phyloP scores from a whole-genome alignment of 306 rosid genomes.

The Trifolium subterraneum region DNA sequence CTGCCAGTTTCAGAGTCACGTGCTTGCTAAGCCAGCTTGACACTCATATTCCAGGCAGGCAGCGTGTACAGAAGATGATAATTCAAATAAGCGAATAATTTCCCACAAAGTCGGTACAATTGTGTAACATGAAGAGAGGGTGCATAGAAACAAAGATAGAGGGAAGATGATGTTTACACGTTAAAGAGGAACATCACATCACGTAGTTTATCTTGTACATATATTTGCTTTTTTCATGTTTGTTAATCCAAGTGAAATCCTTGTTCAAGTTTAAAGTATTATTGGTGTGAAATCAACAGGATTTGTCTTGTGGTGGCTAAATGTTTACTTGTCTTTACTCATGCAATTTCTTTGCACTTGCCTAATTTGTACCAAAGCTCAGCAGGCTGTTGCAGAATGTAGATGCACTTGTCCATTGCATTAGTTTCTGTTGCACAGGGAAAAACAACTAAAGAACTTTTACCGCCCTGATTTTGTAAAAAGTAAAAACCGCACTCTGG shows the following conservation, averaged over 20 bases:
- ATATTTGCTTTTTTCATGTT: conserved; percentile 28
- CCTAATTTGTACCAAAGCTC: conserved; percentile 2
- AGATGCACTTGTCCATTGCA: background rate
- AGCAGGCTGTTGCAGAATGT: background rate
- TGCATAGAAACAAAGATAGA: conserved; percentile 37
- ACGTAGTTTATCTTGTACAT: conserved; percentile 46
- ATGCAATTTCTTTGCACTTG: conserved; percentile 27
- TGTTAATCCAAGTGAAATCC: conserved; percentile 45
- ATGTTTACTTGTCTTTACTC: conserved; percentile 7
- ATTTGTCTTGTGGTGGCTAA: conserved; percentile 32
- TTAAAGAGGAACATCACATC: conserved; percentile 40
- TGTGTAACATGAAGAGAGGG: conserved; percentile 61
- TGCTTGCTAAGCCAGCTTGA: conserved; percentile 67
- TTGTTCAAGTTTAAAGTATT: conserved; percentile 40
- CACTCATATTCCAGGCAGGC: conserved; percentile 37
- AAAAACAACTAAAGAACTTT: background rate
- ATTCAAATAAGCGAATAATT: conserved; percentile 51
- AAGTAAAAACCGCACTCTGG: too few species aligned
- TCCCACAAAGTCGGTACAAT: conserved; percentile 48
- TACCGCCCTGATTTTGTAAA: background rate
- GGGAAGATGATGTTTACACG: conserved; percentile 45
- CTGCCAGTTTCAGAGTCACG: conserved; percentile 86
- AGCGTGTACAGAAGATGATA: conserved; percentile 52
- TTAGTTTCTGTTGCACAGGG: background rate
- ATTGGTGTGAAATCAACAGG: conserved; percentile 27